phyloP scores from a whole-genome alignment of 306 rosid genomes.

The Vigna mungo region DNA sequence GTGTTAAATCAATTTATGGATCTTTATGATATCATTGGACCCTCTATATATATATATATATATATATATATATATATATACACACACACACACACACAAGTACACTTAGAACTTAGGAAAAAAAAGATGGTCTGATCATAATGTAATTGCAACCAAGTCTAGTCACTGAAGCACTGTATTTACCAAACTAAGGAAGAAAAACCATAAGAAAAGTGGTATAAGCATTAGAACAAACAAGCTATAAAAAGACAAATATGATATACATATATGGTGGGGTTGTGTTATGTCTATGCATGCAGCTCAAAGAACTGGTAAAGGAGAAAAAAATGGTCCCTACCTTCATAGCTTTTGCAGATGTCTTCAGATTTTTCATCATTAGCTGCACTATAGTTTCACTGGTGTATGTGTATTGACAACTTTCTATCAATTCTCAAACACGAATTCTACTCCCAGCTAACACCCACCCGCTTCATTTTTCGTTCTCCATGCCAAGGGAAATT shows the following conservation, averaged over 20 bases:
- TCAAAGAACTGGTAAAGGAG: constrained; percentile 39
- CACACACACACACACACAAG: not conserved
- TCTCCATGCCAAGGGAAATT: constrained; percentile 7
- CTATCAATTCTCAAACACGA: constrained; percentile 20
- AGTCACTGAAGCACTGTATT: constrained; percentile 23
- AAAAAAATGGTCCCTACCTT: constrained; percentile 50
- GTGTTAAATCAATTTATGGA: constrained; percentile 37
- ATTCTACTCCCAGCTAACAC: constrained; percentile 10
- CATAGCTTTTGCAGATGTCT: constrained; percentile 45
- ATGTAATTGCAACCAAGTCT: not conserved
- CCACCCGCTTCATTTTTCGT: not conserved
- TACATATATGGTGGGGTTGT: constrained; percentile 30
- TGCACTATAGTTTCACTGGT: constrained; percentile 42
- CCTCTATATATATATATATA: too few species aligned
- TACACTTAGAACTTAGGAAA: constrained; percentile 18
- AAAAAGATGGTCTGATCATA: constrained; percentile 17
- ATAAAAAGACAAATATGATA: constrained; percentile 41
- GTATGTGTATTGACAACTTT: constrained; percentile 37
- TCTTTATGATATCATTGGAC: constrained; percentile 8
- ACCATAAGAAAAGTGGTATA: not conserved
- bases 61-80: too few species aligned
- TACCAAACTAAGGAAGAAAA: constrained; percentile 7
- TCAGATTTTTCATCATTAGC: constrained; percentile 50
- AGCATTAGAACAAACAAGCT: constrained; percentile 40
- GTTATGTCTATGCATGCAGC: constrained; percentile 16